These are phyloP conservation scores for Phallus indusiatus DNA, from an alignment of 768 basidiomycete species.

Conservation along the genomic window DNA sequence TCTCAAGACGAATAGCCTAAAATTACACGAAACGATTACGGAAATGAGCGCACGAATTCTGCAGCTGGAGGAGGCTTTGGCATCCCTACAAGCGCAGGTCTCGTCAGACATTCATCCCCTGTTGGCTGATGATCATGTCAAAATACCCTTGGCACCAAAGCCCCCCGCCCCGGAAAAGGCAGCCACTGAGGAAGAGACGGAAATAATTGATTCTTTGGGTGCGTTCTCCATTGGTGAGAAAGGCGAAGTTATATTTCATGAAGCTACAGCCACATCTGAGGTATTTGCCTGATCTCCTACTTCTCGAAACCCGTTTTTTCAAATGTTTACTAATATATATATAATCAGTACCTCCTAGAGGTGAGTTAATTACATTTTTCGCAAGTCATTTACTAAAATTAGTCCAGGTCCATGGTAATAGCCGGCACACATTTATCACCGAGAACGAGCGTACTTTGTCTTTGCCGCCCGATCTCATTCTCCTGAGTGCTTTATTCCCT, in stretches of 20 bases:
- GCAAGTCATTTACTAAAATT: neutral
- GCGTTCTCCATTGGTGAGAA: conserved; percentile 39
- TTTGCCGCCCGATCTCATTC: conserved; percentile 3
- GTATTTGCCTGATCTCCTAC: conserved; percentile 21
- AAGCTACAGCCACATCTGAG: conserved; percentile 41
- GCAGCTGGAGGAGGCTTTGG: conserved; percentile 7
- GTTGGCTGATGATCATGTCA: conserved; percentile 2
- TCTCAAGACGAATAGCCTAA: conserved; percentile 8
- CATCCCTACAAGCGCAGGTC: conserved; percentile 1
- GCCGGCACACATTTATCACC: neutral
- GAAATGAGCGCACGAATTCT: conserved; percentile 7
- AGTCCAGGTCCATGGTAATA: neutral
- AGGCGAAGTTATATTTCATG: conserved; percentile 42
- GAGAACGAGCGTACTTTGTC: conserved; percentile 1
- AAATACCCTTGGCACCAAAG: neutral
- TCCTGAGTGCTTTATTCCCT: conserved; percentile 5
- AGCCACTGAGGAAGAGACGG: conserved; percentile 15
- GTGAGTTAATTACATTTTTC: neutral
- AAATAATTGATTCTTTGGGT: conserved; percentile 32
- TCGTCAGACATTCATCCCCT: conserved; percentile 5
- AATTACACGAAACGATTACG: conserved; percentile 7
- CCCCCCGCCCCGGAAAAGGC: conserved; percentile 12
- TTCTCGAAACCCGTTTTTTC: neutral
- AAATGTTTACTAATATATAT: neutral
- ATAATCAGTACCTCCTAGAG: conserved; percentile 8